Base-by-base conservation (phyloP, 2,329 filamentous ascomycete genomes). In the Neofusicoccum sp. region DNA sequence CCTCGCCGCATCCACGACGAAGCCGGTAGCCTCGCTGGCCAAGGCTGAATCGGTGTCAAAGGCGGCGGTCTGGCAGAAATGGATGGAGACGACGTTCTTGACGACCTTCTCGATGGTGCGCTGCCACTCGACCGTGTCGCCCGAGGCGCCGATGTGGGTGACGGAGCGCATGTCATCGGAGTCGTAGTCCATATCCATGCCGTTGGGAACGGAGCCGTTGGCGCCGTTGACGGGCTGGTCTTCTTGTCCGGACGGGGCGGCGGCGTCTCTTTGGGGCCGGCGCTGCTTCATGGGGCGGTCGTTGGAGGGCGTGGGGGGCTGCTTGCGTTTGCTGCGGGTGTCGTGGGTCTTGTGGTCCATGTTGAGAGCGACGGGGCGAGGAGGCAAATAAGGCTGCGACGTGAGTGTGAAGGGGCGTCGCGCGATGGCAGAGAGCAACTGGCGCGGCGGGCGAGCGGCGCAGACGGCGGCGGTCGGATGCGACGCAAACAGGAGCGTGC, bases 1-100 rank as follows among this genome's bases (percentile, higher is more conserved):
- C 76, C 87, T 88, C 79, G 97, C 89, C 4, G 95, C 92, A 79
- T 99, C 95, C 29, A 99, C 95, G 14, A 99, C 93, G 74, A 99
- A 99, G 6, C 95, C 95, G 0, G 95, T 99, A 3, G 95, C 95
- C 80, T 99, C 95, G 71, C 93, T 97, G 16, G 92, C 92, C 76
- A 96, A 85, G 6, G 95, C 95, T 33, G 92, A 83, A 71, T 99
- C 95, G n/a, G 95, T 98, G 76, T 99, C 95, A 76, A 99, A 99
- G 29, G 94, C 93, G 76, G 92, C 96, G 0, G 95, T 97, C 83
- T 97, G 93, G 76, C 94, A 98, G 81, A 99, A 99, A 69, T 96
- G 91, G 71, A 99, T 98, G n/a, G 94, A 97, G 56, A 99, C 95
- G 16, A 98, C 95, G 70, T 93, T 97, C 74, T 90, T 89, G 61